phyloP scores from a whole-genome alignment of 1,284 basidiomycete genomes.

The Austropuccinia psidii region DNA sequence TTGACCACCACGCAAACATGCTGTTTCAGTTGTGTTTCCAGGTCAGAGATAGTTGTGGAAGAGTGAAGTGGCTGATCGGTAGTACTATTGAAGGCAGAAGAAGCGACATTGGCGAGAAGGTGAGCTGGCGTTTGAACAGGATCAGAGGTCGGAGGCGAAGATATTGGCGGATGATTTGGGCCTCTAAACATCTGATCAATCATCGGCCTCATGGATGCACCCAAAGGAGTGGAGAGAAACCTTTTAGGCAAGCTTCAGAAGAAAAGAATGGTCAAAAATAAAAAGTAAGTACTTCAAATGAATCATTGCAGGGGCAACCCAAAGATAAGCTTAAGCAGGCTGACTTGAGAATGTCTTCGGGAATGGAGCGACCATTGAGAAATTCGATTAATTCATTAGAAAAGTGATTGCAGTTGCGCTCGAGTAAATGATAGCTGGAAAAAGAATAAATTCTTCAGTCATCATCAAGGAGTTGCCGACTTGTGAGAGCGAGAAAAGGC shows the following conservation, averaged over 20 bases:
- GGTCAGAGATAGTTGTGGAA: constrained; percentile 40
- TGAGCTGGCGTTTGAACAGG: background rate
- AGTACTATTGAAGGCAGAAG: constrained; percentile 21
- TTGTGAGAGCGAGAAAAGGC: background rate
- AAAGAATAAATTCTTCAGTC: background rate
- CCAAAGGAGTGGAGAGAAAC: constrained; percentile 49
- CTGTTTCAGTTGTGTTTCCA: constrained; percentile 41
- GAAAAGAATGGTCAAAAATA: constrained; percentile 43
- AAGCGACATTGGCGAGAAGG: constrained; percentile 19
- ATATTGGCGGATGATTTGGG: constrained; percentile 4
- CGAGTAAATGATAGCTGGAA: constrained; percentile 35
- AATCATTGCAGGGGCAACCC: background rate
- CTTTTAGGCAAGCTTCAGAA: constrained; percentile 45
- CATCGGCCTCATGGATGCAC: constrained; percentile 46
- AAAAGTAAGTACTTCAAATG: background rate
- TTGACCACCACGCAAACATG: constrained; percentile 44
- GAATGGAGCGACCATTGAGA: constrained; percentile 21
- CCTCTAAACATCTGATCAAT: constrained; percentile 45
- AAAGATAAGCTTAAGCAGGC: background rate
- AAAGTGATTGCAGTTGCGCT: constrained; percentile 33
- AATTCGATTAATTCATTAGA: constrained; percentile 32
- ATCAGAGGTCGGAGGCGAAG: constrained; percentile 1
- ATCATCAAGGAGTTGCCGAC: background rate
- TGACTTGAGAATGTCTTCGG: constrained; percentile 33
- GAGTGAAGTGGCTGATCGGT: constrained; percentile 34